Base-by-base conservation (phyloP, 2,329 filamentous ascomycete species). In the Cladosporium sp. region DNA sequence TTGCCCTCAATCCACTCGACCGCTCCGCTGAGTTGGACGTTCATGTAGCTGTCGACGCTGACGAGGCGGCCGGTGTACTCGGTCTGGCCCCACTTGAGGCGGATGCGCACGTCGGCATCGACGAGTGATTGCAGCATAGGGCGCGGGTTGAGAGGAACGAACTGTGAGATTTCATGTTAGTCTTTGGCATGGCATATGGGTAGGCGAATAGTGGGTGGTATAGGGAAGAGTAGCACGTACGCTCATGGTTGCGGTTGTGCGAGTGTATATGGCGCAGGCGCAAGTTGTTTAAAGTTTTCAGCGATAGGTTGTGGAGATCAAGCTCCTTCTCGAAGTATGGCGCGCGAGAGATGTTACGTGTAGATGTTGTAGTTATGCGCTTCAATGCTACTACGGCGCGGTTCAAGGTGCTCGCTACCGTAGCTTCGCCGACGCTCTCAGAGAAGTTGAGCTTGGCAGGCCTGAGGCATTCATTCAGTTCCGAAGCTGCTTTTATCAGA, bases 31-130 rank as follows among this genome's bases (percentile, higher is more conserved):
- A 99, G 84, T 78, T 97, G 92, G 64, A 99, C 87, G 80, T 99
- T 99, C 93, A 99, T 97, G 81, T 99, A 99, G 72, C 89, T 92
- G 79, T 99, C 94, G 72, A 96, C 90, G 69, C 89, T 93, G 72
- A 96, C 89, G 63, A 99, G 85, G 65, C 85, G 85, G 73, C 94
- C 94, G 75, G 93, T 95, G 84, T 99, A 99, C 76, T 99, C 94
- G 61, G 91, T 94, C 76, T 97, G 88, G 68, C 91, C 92, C 94
- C 94, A 99, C 84, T 99, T 99, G 65, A 99, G 84, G 69, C 92
- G 90, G 64, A 99, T 89, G 64, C 92, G 82, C 71, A 99, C 87
- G 71, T 93, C 85, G 75, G 95, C 89, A 80, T 95, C 89, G 77
- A 99, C 89, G 87, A 97, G 87, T 73, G 87, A 87, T 80, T 97